phyloP scores from a whole-genome alignment of 352 stramenopile species.

The Phytophthora gonapodyides region DNA sequence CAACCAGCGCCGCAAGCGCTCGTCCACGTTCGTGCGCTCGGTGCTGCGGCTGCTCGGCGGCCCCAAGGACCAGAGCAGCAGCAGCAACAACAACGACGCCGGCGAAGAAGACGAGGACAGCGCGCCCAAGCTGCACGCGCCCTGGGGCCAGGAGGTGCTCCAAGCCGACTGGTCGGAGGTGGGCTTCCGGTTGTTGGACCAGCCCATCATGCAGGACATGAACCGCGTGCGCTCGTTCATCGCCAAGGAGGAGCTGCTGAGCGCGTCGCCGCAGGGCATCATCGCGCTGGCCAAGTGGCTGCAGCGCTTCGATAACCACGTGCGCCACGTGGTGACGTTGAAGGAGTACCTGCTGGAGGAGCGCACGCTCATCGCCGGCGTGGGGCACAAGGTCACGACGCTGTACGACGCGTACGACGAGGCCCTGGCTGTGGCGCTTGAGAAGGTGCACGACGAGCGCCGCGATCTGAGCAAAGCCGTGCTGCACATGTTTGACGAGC shows the following conservation, averaged over 20 bases:
- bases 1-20: conserved; percentile 51
- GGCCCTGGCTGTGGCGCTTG: conserved; percentile 44
- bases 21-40: conserved; percentile 64
- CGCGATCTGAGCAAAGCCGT: conserved; percentile 51
- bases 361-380: conserved; percentile 53
- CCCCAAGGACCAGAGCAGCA: conserved; percentile 23
- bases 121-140: conserved; percentile 32
- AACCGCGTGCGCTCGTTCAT: conserved; percentile 52
- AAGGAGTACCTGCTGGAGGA: conserved; percentile 77
- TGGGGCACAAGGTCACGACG: conserved; percentile 67
- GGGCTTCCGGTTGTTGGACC: conserved; percentile 58
- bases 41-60: conserved; percentile 58
- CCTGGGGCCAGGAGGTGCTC: conserved; percentile 56
- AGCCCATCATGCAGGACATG: conserved; percentile 66
- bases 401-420: conserved; percentile 68
- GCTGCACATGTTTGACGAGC: conserved; percentile 49
- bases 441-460: conserved; percentile 56
- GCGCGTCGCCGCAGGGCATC: conserved; percentile 53
- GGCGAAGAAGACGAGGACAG: conserved; percentile 24
- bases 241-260: conserved; percentile 52
- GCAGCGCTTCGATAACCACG: conserved; percentile 61
- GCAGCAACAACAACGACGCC: conserved; percentile 1
- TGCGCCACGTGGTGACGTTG: conserved; percentile 56
- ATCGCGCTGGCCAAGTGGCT: conserved; percentile 69
- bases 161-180: conserved; percentile 55